Base-by-base conservation (phyloP, 345 rosid species). In the Eucalyptus pauciflora region DNA sequence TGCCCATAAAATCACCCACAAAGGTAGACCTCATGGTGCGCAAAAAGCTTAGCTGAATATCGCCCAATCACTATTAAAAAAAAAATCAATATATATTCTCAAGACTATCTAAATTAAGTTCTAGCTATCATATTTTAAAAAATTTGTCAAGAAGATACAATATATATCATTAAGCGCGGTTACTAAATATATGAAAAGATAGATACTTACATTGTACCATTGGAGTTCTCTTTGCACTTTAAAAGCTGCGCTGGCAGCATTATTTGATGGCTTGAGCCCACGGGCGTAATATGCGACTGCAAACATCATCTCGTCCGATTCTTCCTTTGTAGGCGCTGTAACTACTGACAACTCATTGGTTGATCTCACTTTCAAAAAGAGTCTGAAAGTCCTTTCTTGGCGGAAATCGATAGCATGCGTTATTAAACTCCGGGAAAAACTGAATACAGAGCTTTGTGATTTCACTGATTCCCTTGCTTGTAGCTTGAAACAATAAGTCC, bases 281-380 rank as follows among this genome's bases (percentile, higher is more conserved):
- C 2, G 33, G 16, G 52, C 4, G 18, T 83, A 60, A 1, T 18
- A 10, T 24, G 60, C 62, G 1, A 13, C 86, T 4, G 5, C 14
- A 16, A 10, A 43, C 60, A 45, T 3, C 9, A 81, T 13, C 3
- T 5, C 11, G 2, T 13, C 15, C 4, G 14, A 13, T 3, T 5
- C 49, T 5, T 7, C 0, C 3, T 9, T 0, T 11, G 31, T 14
- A 22, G 60, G 60, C 5, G 5, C 27, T 18, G 5, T 4, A 8
- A 56, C 1, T 56, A 60, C 0, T 27, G 67, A 60, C 67, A 60
- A 27, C 31, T 27, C 7, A 60, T 11, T 12, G 31, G n/a, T 60
- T 12, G 67, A 27, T 0, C 16, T 60, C 6, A 0, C n/a, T 5
- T 48, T 27, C 8, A 33, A 27, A 17, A 85, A 5, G 22, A 85